A percentile compares a stretch with the other conserved stretches of the same genome.
phyloP scores from a whole-genome alignment of 768 basidiomycete species.

The Podaxis sp. region DNA sequence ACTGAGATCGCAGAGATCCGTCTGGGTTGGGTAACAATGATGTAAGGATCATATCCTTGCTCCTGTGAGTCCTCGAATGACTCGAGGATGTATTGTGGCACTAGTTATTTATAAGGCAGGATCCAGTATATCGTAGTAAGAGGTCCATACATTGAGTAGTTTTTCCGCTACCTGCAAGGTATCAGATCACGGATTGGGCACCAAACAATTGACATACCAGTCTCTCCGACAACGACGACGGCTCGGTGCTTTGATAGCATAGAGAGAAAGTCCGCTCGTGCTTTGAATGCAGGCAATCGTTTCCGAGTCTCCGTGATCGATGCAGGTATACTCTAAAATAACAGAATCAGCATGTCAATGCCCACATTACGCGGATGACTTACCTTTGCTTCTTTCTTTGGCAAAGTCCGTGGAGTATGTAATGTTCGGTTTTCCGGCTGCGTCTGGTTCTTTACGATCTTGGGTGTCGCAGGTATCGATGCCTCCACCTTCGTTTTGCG shows the following conservation, averaged over 20 bases:
- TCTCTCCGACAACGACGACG: slow-evolving; percentile 88
- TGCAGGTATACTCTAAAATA: slow-evolving; percentile 13
- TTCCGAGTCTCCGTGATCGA: slow-evolving; percentile 54
- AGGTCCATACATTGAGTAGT: slow-evolving; percentile 68
- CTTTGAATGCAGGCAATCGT: slow-evolving; percentile 75
- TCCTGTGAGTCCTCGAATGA: slow-evolving; percentile 60
- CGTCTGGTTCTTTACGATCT: neutral
- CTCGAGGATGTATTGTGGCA: slow-evolving; percentile 90
- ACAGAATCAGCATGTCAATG: neutral
- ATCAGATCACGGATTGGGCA: neutral
- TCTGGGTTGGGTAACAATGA: slow-evolving; percentile 88
- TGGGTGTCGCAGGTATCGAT: neutral
- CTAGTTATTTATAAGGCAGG: slow-evolving; percentile 29
- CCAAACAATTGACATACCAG: slow-evolving; percentile 44
- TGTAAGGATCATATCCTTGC: slow-evolving; percentile 62
- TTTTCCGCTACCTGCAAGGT: slow-evolving; percentile 73
- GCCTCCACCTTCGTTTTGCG: slow-evolving; percentile 9
- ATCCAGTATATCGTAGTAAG: neutral
- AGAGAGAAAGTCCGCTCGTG: slow-evolving; percentile 59
- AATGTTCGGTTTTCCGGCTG: neutral
- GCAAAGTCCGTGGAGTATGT: neutral
- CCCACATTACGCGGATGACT: neutral
- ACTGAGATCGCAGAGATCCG: slow-evolving; percentile 88
- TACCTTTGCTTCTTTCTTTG: neutral
- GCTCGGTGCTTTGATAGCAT: slow-evolving; percentile 59